phyloP scores from a whole-genome alignment of 1,139 yeast genomes.

The Taphrina pruni region DNA sequence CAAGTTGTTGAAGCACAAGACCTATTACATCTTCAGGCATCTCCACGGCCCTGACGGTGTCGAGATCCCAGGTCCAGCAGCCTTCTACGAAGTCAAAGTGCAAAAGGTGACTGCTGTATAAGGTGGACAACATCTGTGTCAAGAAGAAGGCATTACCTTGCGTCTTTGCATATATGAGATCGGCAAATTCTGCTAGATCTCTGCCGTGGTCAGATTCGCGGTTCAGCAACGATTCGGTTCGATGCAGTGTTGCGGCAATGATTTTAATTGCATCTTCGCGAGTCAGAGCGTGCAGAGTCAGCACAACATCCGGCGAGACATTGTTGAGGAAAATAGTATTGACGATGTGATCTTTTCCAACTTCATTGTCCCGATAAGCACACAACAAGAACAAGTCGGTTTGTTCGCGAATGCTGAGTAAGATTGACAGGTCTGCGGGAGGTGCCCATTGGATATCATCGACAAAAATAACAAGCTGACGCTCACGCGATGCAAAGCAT shows the following conservation, averaged over 20 bases:
- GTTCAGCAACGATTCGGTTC: neutral
- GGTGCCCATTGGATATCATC: slow-evolving; percentile 42
- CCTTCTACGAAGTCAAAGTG: slow-evolving; percentile 19
- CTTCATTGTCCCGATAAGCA: slow-evolving; percentile 40
- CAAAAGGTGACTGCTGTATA: slow-evolving; percentile 15
- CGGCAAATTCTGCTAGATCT: slow-evolving; percentile 24
- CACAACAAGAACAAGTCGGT: slow-evolving; percentile 27
- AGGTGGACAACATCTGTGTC: slow-evolving; percentile 24
- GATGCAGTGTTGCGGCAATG: slow-evolving; percentile 29
- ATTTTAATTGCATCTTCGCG: slow-evolving; percentile 7
- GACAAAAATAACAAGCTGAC: slow-evolving; percentile 33
- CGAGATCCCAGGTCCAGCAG: slow-evolving; percentile 35
- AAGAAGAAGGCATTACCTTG: slow-evolving; percentile 36
- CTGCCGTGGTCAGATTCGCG: neutral
- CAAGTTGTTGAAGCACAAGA: slow-evolving; percentile 31
- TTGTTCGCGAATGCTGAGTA: slow-evolving; percentile 27
- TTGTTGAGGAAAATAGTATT: slow-evolving; percentile 26
- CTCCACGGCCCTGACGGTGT: slow-evolving; percentile 15
- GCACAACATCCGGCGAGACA: slow-evolving; percentile 2
- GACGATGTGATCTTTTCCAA: slow-evolving; percentile 27
- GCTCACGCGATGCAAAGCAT: slow-evolving; percentile 19
- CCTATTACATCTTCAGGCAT: slow-evolving; percentile 35
- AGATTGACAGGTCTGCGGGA: slow-evolving; percentile 24
- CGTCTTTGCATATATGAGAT: slow-evolving; percentile 21
- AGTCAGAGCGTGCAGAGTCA: slow-evolving; percentile 19